These are phyloP conservation scores for Euphorbia corollata DNA, from an alignment of 441 rosid genomes.

Conservation along the genomic window DNA sequence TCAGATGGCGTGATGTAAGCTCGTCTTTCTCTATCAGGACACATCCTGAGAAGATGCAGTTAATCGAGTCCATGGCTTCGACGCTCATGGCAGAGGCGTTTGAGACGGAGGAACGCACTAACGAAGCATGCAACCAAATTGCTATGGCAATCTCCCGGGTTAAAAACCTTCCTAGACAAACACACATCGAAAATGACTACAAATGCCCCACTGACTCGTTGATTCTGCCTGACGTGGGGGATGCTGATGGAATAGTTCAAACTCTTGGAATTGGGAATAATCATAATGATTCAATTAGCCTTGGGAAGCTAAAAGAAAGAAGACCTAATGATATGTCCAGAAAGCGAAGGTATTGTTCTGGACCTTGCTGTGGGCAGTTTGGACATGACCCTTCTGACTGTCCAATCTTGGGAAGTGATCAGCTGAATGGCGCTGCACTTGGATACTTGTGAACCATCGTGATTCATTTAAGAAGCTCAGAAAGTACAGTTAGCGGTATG, in stretches of 20 bases:
- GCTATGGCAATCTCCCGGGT: constrained; percentile 32
- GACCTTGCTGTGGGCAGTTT: constrained; percentile 43
- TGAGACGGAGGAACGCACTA: constrained; percentile 48
- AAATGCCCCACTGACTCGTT: constrained; percentile 38
- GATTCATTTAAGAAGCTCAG: too few relatives aligned
- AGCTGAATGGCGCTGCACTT: constrained; percentile 33
- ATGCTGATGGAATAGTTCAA: constrained; percentile 38
- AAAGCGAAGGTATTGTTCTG: constrained; percentile 38
- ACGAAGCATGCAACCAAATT: constrained; percentile 48
- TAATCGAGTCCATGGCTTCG: constrained; percentile 45
- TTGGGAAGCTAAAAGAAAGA: constrained; percentile 48
- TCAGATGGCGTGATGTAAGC: constrained; percentile 31
- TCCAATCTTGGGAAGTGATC: constrained; percentile 37
- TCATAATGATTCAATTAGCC: constrained; percentile 28
- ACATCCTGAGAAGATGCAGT: constrained; percentile 33
- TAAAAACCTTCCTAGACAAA: constrained; percentile 38
- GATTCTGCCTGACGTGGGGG: constrained; percentile 45
- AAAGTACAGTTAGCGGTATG: too few relatives aligned
- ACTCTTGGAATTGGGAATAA: constrained; percentile 28
- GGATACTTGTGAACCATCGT: constrained; percentile 33
- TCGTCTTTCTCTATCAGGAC: constrained; percentile 26
- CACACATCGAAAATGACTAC: constrained; percentile 25
- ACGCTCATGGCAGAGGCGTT: constrained; percentile 39
- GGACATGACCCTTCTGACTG: constrained; percentile 45
- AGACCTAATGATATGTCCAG: constrained; percentile 28